A percentile compares a stretch with the other conserved stretches of the same genome.
Evolutionary conservation across 2,329 filamentous ascomycete species (phyloP).

Genomic region (Botryotinia calthae): DNA sequence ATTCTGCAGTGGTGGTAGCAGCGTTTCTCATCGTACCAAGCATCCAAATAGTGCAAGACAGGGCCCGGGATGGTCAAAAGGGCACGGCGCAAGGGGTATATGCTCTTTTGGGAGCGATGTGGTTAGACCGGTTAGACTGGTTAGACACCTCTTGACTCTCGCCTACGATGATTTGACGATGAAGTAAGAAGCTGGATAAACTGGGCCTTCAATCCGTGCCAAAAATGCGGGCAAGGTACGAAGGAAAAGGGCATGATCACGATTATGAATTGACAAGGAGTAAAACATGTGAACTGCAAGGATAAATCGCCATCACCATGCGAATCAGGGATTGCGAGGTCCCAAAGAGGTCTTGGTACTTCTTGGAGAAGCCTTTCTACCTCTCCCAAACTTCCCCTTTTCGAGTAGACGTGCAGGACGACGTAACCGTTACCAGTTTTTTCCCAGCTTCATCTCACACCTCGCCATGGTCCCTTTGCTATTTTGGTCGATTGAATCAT

Average conservation of each 20-base stretch:
- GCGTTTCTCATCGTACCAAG: constrained; percentile 6
- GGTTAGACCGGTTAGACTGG: not conserved
- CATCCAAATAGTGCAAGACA: constrained; percentile 10
- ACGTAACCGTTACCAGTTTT: not conserved
- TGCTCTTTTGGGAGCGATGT: not conserved
- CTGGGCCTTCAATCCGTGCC: not conserved
- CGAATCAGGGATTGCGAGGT: constrained; percentile 9
- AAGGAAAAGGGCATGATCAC: not conserved
- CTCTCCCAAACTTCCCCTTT: constrained; percentile 5
- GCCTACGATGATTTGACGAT: not conserved
- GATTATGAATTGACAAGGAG: constrained; percentile 6
- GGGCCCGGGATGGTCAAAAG: constrained; percentile 7
- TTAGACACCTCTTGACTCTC: not conserved
- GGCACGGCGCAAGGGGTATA: constrained; percentile 8
- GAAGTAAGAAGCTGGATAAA: not conserved
- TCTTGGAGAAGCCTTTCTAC: not conserved
- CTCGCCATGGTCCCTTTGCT: not conserved
- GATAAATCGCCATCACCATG: constrained; percentile 20
- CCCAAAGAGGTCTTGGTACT: not conserved
- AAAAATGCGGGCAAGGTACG: constrained; percentile 4
- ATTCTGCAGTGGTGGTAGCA: constrained; percentile 1
- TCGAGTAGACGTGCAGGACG: constrained; percentile 11
- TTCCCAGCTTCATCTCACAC: not conserved
- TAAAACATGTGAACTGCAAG: constrained; percentile 20
- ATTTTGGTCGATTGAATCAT: not conserved